Evolutionary conservation across 2,329 filamentous ascomycete species (phyloP).

Genomic region (Macroventuria anomochaeta): DNA sequence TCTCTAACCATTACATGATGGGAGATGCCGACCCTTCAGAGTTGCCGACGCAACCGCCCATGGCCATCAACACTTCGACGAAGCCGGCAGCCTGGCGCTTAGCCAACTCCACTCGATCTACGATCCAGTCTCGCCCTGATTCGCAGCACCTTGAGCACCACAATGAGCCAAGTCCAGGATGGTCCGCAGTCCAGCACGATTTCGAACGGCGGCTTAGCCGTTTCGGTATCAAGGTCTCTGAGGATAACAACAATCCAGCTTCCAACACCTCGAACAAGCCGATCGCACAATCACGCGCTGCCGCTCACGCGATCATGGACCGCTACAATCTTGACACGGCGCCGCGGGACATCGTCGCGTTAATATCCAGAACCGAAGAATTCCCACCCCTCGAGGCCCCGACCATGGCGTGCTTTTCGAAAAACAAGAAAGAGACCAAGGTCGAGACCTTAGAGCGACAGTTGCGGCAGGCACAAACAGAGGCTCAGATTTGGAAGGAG

Average conservation of each 20-base stretch:
- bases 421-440: background rate
- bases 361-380: background rate
- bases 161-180: background rate
- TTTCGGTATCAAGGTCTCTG: slow-evolving; percentile 11
- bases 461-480: slow-evolving; percentile 2
- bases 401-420: slow-evolving; percentile 1
- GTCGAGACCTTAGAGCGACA: background rate
- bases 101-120: background rate
- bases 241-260: background rate
- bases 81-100: background rate
- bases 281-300: background rate
- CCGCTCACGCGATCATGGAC: background rate
- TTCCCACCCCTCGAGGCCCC: background rate
- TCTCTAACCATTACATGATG: background rate
- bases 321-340: background rate
- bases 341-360: background rate
- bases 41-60: background rate
- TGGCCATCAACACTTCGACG: background rate
- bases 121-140: background rate
- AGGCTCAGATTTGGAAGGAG: slow-evolving; percentile 5
- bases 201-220: slow-evolving; percentile 10
- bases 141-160: background rate
- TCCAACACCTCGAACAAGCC: background rate
- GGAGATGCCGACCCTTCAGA: background rate
- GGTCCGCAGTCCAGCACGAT: slow-evolving; percentile 6